Evolutionary conservation across 345 rosid species (phyloP).

Genomic region (Eucalyptus regnans): DNA sequence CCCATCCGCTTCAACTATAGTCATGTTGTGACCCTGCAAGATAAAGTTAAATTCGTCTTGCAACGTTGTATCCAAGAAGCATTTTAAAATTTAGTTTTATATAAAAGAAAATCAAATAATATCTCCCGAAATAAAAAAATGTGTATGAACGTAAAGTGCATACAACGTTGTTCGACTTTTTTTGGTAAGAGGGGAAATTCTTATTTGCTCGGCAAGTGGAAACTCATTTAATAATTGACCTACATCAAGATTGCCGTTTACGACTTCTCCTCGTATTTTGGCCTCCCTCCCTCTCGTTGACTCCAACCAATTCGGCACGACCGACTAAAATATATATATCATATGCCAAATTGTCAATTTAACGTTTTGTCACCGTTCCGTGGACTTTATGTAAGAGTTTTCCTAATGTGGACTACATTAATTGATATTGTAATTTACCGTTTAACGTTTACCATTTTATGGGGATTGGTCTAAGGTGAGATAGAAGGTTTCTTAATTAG

Average conservation of each 20-base stretch:
- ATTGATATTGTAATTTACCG: too few relatives aligned
- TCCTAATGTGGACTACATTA: too few relatives aligned
- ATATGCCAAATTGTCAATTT: background rate
- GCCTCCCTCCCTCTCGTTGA: background rate
- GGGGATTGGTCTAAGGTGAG: too few relatives aligned
- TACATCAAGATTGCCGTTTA: background rate
- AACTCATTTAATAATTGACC: background rate
- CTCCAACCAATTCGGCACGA: background rate
- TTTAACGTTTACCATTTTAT: too few relatives aligned
- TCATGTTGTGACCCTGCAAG: conserved; percentile 54
- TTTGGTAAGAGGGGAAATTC: background rate
- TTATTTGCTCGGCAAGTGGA: background rate
- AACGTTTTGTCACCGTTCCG: background rate
- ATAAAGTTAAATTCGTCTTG: background rate
- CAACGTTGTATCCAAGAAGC: background rate
- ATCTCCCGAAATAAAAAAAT: background rate
- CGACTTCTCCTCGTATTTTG: background rate
- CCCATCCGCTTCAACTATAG: conserved; percentile 73
- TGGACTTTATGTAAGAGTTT: too few relatives aligned
- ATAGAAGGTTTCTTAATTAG: too few relatives aligned
- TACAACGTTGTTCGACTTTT: background rate
- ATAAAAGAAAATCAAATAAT: background rate
- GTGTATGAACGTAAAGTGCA: background rate
- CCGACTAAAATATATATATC: too few relatives aligned
- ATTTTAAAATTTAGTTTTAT: background rate